A percentile compares a stretch with the other conserved stretches of the same genome.
phyloP scores from a whole-genome alignment of 768 basidiomycete genomes.

The Pholiota microspora region DNA sequence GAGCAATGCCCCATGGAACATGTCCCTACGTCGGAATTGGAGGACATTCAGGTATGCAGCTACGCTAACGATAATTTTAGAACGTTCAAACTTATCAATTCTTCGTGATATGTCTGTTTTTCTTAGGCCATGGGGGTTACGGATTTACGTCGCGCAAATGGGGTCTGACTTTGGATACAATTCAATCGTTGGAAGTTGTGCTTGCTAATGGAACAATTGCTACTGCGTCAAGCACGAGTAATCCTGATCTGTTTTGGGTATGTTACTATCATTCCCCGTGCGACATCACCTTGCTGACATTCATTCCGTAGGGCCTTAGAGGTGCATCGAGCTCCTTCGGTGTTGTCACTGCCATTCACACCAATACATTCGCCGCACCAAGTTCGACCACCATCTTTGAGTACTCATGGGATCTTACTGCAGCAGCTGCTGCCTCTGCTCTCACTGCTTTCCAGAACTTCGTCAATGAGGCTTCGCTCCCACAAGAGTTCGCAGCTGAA shows the following conservation, averaged over 20 bases:
- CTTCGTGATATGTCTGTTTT: background rate
- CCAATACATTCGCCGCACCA: conserved; percentile 35
- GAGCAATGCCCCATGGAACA: conserved; percentile 41
- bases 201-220: conserved; percentile 26
- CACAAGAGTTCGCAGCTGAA: conserved; percentile 33
- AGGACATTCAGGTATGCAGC: conserved; percentile 39
- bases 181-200: conserved; percentile 23
- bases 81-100: background rate
- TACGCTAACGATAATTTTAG: background rate
- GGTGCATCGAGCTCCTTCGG: conserved; percentile 40
- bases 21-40: conserved; percentile 47
- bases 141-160: conserved; percentile 26
- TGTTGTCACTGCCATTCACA: conserved; percentile 33
- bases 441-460: conserved; percentile 35
- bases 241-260: conserved; percentile 30
- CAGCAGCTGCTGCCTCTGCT: conserved; percentile 27
- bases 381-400: conserved; percentile 31
- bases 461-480: conserved; percentile 26
- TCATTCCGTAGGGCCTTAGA: conserved; percentile 30
- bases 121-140: conserved; percentile 23
- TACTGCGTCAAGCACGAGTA: conserved; percentile 14
- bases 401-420: conserved; percentile 36
- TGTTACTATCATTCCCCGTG: no score
- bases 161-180: conserved; percentile 27
- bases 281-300: no score